phyloP scores from a whole-genome alignment of 2,329 filamentous ascomycete species.

The Pseudophaeomoniella oleicola region DNA sequence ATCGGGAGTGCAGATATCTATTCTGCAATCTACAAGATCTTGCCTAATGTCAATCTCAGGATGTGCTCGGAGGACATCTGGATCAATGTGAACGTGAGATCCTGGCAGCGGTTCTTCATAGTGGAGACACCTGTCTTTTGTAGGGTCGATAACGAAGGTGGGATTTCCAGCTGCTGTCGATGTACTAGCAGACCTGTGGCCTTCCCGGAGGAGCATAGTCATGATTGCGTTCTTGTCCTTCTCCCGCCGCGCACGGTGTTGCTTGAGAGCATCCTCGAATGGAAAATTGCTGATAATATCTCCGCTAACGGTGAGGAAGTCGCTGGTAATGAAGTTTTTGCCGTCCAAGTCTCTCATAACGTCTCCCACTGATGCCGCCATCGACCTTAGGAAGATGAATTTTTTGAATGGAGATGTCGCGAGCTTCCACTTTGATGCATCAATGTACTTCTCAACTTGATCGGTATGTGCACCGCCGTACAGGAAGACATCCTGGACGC shows the following conservation, averaged over 20 bases:
- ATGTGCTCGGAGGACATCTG: slow-evolving; percentile 59
- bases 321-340: slow-evolving; percentile 68
- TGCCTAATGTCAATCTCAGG: slow-evolving; percentile 68
- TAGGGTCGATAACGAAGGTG: slow-evolving; percentile 73
- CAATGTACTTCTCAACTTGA: slow-evolving; percentile 74
- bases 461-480: slow-evolving; percentile 82
- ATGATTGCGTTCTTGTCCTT: slow-evolving; percentile 91
- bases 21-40: slow-evolving; percentile 83
- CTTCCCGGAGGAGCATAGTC: slow-evolving; percentile 82
- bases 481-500: slow-evolving; percentile 85
- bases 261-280: slow-evolving; percentile 63
- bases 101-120: slow-evolving; percentile 60
- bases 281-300: slow-evolving; percentile 83
- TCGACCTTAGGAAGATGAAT: slow-evolving; percentile 74
- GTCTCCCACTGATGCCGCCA: slow-evolving; percentile 78
- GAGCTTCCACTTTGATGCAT: slow-evolving; percentile 59
- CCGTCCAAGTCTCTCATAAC: slow-evolving; percentile 88
- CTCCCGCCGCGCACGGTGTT: slow-evolving; percentile 65
- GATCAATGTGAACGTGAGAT: slow-evolving; percentile 60
- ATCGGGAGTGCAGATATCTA: slow-evolving; percentile 95
- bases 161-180: slow-evolving; percentile 63
- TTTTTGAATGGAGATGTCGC: slow-evolving; percentile 66
- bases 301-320: slow-evolving; percentile 86
- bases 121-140: slow-evolving; percentile 68
- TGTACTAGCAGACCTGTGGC: slow-evolving; percentile 59